Evolutionary conservation across 2,329 filamentous ascomycete species (phyloP).

Genomic region (Esteya vermicola): DNA sequence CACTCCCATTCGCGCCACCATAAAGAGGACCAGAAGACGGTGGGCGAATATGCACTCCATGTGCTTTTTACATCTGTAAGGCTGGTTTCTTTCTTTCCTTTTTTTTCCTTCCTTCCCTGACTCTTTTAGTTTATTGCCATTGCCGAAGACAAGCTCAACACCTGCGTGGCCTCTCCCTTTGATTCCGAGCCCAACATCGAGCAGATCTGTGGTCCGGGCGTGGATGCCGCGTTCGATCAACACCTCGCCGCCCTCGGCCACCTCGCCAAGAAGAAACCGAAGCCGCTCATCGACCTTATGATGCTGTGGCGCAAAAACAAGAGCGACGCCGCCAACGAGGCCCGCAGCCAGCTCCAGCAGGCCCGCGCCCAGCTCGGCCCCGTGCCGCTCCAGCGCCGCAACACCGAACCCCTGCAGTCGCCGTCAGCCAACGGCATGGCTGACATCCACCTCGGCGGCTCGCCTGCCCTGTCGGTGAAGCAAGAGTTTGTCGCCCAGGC

Average conservation of each 20-base stretch:
- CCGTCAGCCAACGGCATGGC: conserved; percentile 15
- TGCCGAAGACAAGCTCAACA: conserved; percentile 90
- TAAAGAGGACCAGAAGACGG: conserved; percentile 70
- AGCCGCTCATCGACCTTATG: conserved; percentile 87
- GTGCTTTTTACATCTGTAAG: conserved; percentile 84
- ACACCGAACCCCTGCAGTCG: conserved; percentile 54
- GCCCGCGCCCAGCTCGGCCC: conserved; percentile 23
- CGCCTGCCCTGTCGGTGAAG: conserved; percentile 29
- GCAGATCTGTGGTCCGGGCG: conserved; percentile 76
- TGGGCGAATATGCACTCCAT: conserved; percentile 95
- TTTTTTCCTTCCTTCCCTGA: too few relatives aligned
- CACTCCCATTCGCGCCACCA: conserved; percentile 61
- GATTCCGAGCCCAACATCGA: conserved; percentile 78
- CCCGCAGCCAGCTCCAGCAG: conserved; percentile 44
- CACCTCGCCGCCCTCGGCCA: conserved; percentile 86
- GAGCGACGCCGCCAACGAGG: conserved; percentile 70
- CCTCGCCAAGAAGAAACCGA: conserved; percentile 87
- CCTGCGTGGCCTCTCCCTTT: conserved; percentile 67
- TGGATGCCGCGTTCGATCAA: conserved; percentile 83
- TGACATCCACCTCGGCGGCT: conserved; percentile 17
- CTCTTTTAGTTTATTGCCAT: conserved; percentile 67
- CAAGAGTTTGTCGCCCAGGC: conserved; percentile 66
- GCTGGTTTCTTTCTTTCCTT: too few relatives aligned
- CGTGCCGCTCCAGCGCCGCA: conserved; percentile 48
- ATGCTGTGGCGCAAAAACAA: conserved; percentile 98